phyloP scores from a whole-genome alignment of 2,329 filamentous ascomycete genomes.

The Leptoxyphium fumago region DNA sequence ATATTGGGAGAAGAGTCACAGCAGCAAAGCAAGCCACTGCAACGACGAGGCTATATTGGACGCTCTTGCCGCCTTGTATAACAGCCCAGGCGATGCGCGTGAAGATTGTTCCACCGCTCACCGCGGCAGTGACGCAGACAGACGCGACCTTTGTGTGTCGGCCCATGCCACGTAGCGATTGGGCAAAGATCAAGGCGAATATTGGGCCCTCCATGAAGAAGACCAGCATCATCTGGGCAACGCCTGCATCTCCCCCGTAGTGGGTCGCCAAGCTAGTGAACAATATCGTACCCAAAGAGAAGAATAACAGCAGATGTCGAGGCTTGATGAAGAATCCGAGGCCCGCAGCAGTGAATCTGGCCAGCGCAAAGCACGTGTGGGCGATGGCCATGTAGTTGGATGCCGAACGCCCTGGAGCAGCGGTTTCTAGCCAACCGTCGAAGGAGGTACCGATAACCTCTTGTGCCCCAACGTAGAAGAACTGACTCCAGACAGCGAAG shows the following conservation, averaged over 20 bases:
- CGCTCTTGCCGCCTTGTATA: slow-evolving; percentile 23
- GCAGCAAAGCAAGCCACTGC: slow-evolving; percentile 37
- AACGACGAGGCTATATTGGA: slow-evolving; percentile 38
- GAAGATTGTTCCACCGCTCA: slow-evolving; percentile 39
- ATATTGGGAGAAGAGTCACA: slow-evolving; percentile 39
- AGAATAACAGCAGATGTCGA: slow-evolving; percentile 40
- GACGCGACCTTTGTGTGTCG: slow-evolving; percentile 43
- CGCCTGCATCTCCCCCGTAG: slow-evolving; percentile 24
- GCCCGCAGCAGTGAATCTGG: slow-evolving; percentile 42
- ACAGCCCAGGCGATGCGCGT: slow-evolving; percentile 40
- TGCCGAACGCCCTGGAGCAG: slow-evolving; percentile 23
- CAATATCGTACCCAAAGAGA: slow-evolving; percentile 38
- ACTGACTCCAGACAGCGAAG: slow-evolving; percentile 40
- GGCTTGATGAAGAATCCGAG: slow-evolving; percentile 42
- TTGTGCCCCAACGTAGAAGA: slow-evolving; percentile 47
- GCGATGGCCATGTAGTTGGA: slow-evolving; percentile 37
- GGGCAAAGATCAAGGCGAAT: slow-evolving; percentile 45
- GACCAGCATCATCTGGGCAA: slow-evolving; percentile 35
- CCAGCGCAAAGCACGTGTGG: slow-evolving; percentile 43
- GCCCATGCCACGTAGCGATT: slow-evolving; percentile 43
- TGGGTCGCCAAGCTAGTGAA: slow-evolving; percentile 39
- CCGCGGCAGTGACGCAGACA: slow-evolving; percentile 38
- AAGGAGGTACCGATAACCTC: slow-evolving; percentile 40
- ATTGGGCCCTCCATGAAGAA: slow-evolving; percentile 47
- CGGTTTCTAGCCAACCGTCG: slow-evolving; percentile 26